phyloP scores from a whole-genome alignment of 2,329 filamentous ascomycete species.

The Fusarium temperatum region DNA sequence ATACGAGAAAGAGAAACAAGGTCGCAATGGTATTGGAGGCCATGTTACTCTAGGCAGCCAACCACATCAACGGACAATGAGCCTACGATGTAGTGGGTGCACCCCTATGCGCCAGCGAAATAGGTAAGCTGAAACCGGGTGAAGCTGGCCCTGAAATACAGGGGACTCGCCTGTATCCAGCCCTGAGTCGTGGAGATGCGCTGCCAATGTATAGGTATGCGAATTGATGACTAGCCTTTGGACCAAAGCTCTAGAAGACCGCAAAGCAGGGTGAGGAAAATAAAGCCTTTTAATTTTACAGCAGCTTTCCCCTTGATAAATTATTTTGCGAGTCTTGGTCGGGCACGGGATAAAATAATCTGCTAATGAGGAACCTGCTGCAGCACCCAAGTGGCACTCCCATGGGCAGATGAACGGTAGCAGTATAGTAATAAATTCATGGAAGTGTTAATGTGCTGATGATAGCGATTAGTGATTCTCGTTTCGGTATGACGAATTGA shows the following conservation, averaged over 20 bases:
- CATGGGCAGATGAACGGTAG: background rate
- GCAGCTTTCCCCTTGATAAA: fast-evolving
- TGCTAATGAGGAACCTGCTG: too few species aligned
- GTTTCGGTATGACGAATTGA: background rate
- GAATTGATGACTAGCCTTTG: too few species aligned
- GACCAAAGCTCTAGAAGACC: fast-evolving
- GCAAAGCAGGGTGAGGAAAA: too few species aligned
- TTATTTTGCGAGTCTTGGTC: too few species aligned
- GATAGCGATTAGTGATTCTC: fast-evolving
- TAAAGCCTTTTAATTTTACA: fast-evolving
- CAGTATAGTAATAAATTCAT: fast-evolving
- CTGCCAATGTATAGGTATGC: fast-evolving
- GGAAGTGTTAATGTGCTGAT: fast-evolving
- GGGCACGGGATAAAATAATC: too few species aligned
- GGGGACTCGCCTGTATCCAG: background rate
- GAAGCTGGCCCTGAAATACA: background rate
- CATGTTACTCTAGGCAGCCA: background rate
- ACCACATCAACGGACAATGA: background rate
- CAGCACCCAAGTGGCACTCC: background rate
- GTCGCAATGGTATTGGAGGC: background rate
- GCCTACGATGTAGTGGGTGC: too few species aligned
- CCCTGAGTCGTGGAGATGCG: background rate
- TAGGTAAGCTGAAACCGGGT: background rate
- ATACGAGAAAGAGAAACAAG: background rate
- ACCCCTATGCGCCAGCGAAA: background rate